Conservation (phyloP, 257 asterid species). For the Nicotiana otophora region DNA sequence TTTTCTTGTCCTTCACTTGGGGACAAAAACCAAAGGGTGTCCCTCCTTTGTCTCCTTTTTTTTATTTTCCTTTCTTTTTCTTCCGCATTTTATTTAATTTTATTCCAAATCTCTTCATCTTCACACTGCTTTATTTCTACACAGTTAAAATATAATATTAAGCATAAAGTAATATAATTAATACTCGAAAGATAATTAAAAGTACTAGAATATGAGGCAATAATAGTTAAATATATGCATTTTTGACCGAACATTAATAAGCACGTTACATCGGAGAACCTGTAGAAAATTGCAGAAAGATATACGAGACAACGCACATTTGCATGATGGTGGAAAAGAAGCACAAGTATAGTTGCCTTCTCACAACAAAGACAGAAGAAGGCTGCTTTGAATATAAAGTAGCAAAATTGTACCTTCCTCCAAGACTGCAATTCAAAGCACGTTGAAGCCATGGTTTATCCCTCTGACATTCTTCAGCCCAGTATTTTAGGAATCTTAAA, state of each 20-base stretch:
- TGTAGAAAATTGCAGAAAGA: constrained; percentile 24
- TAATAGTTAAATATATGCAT: no score
- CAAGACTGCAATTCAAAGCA: constrained; percentile 71
- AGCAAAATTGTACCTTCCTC: constrained; percentile 44
- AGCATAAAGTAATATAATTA: no score
- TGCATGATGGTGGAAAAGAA: not conserved
- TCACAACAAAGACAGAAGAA: not conserved
- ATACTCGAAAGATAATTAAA: no score
- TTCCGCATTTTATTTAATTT: no score
- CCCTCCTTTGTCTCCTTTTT: no score
- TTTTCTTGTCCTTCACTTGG: no score
- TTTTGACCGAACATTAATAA: not conserved
- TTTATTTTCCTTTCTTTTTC: no score
- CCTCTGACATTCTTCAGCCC: constrained; percentile 64
- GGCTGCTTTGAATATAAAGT: not conserved
- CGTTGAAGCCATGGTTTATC: constrained; percentile 78
- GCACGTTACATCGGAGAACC: constrained; percentile 74
- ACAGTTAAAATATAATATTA: no score
- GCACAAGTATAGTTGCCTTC: not conserved
- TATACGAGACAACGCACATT: not conserved
- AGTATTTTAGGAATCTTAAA: constrained; percentile 60
- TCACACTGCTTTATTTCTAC: no score
- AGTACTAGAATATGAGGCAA: no score
- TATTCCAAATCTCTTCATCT: no score
- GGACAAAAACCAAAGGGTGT: no score